Evolutionary conservation across 371 early-diverging fungal species (phyloP).

Genomic region (Blakeslea trispora): DNA sequence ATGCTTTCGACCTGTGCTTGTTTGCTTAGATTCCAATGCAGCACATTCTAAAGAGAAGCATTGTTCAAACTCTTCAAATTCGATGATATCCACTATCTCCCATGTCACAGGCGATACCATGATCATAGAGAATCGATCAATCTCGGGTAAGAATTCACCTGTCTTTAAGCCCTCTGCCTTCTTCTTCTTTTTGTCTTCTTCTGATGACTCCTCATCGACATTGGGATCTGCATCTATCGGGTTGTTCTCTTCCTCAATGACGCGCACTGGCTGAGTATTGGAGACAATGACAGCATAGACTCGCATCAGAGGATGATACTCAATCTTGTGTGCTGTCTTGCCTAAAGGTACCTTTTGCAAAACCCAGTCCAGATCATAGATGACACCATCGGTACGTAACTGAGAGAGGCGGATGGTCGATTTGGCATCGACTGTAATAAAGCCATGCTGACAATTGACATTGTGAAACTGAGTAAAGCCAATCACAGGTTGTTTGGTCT

Average conservation of each 20-base stretch:
- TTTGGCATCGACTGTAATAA: conserved; percentile 68
- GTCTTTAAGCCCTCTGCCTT: conserved; percentile 41
- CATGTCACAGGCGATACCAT: conserved; percentile 94
- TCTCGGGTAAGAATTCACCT: conserved; percentile 64
- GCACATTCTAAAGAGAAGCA: conserved; percentile 79
- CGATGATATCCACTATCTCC: conserved; percentile 88
- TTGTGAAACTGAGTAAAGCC: conserved; percentile 86
- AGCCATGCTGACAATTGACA: conserved; percentile 79
- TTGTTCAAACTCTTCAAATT: conserved; percentile 87
- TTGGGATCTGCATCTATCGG: conserved; percentile 7
- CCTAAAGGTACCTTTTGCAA: conserved; percentile 78
- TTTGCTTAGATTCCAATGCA: conserved; percentile 87
- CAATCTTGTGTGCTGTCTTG: conserved; percentile 72
- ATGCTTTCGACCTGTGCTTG: conserved; percentile 81
- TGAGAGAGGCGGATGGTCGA: conserved; percentile 69
- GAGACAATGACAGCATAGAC: conserved; percentile 83
- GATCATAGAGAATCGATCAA: conserved; percentile 72
- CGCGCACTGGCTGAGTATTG: conserved; percentile 56
- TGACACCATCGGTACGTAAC: conserved; percentile 70
- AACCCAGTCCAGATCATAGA: conserved; percentile 87
- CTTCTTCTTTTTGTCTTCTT: conserved; percentile 35
- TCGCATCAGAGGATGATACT: conserved; percentile 81
- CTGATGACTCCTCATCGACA: not conserved
- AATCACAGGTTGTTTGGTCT: conserved; percentile 61
- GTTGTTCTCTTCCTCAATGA: conserved; percentile 71